Base-by-base conservation (phyloP, 2,329 filamentous ascomycete species). In the Ilyonectria destructans region DNA sequence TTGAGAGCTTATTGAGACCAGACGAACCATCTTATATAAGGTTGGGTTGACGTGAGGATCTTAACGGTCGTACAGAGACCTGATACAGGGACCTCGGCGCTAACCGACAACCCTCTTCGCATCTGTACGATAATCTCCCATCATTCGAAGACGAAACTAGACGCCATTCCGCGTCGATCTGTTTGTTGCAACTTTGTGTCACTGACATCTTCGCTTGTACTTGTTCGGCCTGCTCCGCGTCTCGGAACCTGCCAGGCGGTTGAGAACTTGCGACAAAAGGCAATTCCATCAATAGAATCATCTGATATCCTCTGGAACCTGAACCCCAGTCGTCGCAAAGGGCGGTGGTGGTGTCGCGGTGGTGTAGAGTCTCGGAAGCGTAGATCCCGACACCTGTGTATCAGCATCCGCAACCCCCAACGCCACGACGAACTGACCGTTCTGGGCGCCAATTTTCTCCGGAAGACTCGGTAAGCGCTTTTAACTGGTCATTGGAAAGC, bases 11-110 rank as follows among this genome's bases (percentile, higher is more conserved):
- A 60, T 64, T 45, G 62, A 65, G 62, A 66, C 54, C 65, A 66
- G 63, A 68, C 48, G 51, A 67, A 66, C 56, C 62, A 45, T 49
- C 58, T 72, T 76, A 76, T 76, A 75, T 75, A 75, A 51, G 52
- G 55, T 56, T 56, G 65, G 56, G 23, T 26, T 55, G 37, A 37
- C 45, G 37, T 4, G 48, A 35, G 58, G 49, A 59, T 62, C 48
- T 29, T 15, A 23, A 21, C 29, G 26, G 33, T 12, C 33, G 43
- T 48, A 40, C 49, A 59, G 49, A 19, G 51, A 40, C 51, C 33
- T 57, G 52, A 58, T 29, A 51, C 57, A 21, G n/a, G 37, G 17
- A 13, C 13, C 43, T 55, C 43, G 2, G 37, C 26, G 45, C 58
- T 33, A 35, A 60, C 37, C 51, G 21, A 49, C 51, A 51, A 54